Evolutionary conservation across 2,329 filamentous ascomycete species (phyloP).

Genomic region (Claviceps lovelessii): DNA sequence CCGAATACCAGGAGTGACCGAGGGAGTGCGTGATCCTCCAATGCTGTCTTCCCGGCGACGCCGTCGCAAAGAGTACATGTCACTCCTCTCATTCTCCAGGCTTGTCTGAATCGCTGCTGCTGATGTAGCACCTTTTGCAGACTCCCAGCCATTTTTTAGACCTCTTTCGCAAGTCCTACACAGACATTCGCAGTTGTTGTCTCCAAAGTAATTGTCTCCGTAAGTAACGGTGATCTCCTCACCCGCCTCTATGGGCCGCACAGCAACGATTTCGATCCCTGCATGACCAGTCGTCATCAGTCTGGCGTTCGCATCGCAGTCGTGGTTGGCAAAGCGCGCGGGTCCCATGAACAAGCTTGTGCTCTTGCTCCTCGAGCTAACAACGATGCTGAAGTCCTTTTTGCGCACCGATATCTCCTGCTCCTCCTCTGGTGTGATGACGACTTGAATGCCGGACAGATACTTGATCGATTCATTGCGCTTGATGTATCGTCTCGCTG

Average conservation of each 20-base stretch:
- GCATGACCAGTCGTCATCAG: conserved; percentile 71
- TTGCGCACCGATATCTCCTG: conserved; percentile 63
- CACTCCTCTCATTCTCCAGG: conserved; percentile 37
- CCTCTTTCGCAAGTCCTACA: conserved; percentile 73
- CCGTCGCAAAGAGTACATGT: conserved; percentile 42
- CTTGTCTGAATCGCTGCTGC: conserved; percentile 29
- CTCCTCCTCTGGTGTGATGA: conserved; percentile 86
- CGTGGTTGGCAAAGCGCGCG: conserved; percentile 92
- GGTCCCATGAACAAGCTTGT: conserved; percentile 89
- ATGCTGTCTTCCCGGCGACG: conserved; percentile 37
- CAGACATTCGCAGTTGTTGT: conserved; percentile 86
- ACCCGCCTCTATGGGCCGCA: conserved; percentile 65
- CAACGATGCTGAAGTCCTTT: conserved; percentile 93
- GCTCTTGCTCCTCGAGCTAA: conserved; percentile 81
- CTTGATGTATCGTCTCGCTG: conserved; percentile 63
- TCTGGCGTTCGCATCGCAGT: conserved; percentile 83
- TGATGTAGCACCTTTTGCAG: conserved; percentile 25
- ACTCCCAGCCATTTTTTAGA: conserved; percentile 70
- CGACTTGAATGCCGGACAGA: conserved; percentile 77
- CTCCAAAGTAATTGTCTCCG: conserved; percentile 89
- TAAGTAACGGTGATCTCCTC: conserved; percentile 97
- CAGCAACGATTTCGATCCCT: conserved; percentile 81
- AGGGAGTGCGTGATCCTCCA: conserved; percentile 40
- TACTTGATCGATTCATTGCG: conserved; percentile 83
- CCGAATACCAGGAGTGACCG: conserved; percentile 40